Base-by-base conservation (phyloP, 164 flowering plant genomes). In the Stephania cephalantha region DNA sequence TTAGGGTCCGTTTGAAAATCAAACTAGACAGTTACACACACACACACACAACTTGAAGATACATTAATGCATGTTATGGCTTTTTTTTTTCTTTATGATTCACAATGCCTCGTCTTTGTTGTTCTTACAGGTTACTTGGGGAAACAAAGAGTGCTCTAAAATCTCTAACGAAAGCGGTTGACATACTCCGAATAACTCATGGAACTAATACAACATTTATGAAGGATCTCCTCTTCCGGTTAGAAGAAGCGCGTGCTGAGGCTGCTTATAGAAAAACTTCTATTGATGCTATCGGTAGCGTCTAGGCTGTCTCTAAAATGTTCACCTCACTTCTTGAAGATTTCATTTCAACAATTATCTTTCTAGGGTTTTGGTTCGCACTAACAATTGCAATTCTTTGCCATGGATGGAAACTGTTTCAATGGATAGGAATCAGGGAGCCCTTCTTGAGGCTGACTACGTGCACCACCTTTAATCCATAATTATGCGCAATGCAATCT, bases 191-290 rank as follows among this genome's bases (percentile, higher is more conserved):
- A 58, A 82, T 88, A 70, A 93, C 97, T 74, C 99, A 95, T 73
- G 98, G 99, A 11, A 86, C 90, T 71, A 88, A 80, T 63, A 82
- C 92, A 15, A 80, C 85, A 35, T 91, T 93, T 73, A 70, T 87
- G 86, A 89, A 83, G 85, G 98, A 93, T 17, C 93, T 95, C 25
- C 31, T 84, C 65, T 10, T 73, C 80, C 89, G 83, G 84, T 77
- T 93, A 83, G 94, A 89, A 48, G 98, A 93, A 86, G 99, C 99
- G 68, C 92, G 80, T 9, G 97, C 96, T 22, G 97, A 93, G 86
- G 92, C 90, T 64, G 85, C 90, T 76, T 83, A 89, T 84, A 35
- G 42, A 35, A 35, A 89, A 83, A 75, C 82, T 44, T 18, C 72
- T 83, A 72, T 46, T 75, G 64, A 53, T 74, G 69, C 25, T 35